Evolutionary conservation across 2,329 filamentous ascomycete species (phyloP).

Genomic region (Fusarium clavum): DNA sequence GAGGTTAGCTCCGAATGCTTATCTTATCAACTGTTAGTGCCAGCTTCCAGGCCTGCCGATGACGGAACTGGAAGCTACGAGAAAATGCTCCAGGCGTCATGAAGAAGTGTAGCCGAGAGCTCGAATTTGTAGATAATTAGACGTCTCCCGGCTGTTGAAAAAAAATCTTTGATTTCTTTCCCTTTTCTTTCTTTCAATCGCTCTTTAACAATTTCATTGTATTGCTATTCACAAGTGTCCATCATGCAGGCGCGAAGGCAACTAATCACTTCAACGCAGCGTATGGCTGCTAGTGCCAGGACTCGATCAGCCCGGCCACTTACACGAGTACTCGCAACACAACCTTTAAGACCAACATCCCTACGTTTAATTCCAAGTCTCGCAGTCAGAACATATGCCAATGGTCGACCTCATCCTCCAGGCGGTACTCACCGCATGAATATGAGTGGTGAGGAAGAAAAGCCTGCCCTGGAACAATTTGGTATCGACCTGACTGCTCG

Average conservation of each 20-base stretch:
- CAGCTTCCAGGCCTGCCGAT: slow-evolving; percentile 12
- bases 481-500: slow-evolving; percentile 89
- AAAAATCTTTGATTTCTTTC: slow-evolving; percentile 16
- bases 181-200: slow-evolving; percentile 5
- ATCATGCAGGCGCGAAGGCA: slow-evolving; percentile 58
- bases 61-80: slow-evolving; percentile 53
- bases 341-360: slow-evolving; percentile 37
- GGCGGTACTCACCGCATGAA: slow-evolving; percentile 97
- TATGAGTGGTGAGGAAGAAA: slow-evolving; percentile 78
- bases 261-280: slow-evolving; percentile 54
- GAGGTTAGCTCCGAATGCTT: not conserved
- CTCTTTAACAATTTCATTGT: slow-evolving; percentile 1
- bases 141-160: slow-evolving; percentile 10
- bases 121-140: slow-evolving; percentile 39
- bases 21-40: slow-evolving; percentile 6
- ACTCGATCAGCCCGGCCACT: slow-evolving; percentile 47
- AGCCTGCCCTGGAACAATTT: slow-evolving; percentile 89
- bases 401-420: slow-evolving; percentile 84
- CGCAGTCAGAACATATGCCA: slow-evolving; percentile 68
- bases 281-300: slow-evolving; percentile 49
- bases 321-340: slow-evolving; percentile 43
- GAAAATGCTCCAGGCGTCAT: slow-evolving; percentile 52
- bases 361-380: slow-evolving; percentile 54
- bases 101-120: slow-evolving; percentile 38
- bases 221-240: slow-evolving; percentile 26